These are phyloP conservation scores for Verticillium longisporum DNA, from an alignment of 2,329 filamentous ascomycete genomes.

Conservation along the genomic window DNA sequence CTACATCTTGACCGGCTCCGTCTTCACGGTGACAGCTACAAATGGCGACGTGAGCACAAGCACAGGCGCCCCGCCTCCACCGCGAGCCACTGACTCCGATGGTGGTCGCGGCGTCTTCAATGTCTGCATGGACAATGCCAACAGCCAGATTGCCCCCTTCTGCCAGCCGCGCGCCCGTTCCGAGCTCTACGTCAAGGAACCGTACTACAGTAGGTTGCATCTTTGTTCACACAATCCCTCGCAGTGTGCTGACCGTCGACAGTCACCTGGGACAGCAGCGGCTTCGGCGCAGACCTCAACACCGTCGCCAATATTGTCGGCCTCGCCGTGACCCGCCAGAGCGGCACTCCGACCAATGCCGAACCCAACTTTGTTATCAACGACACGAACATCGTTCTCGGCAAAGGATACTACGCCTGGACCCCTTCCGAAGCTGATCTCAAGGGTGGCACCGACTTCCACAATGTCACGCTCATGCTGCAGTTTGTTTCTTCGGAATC, in stretches of 20 bases:
- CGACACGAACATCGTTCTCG: slow-evolving; percentile 12
- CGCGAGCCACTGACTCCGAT: slow-evolving; percentile 17
- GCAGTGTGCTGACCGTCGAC: neutral
- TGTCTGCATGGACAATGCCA: slow-evolving; percentile 13
- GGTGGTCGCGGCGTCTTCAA: slow-evolving; percentile 20
- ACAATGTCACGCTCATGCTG: slow-evolving; percentile 15
- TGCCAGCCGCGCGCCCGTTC: slow-evolving; percentile 23
- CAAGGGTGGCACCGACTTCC: slow-evolving; percentile 5
- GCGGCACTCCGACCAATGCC: slow-evolving; percentile 1
- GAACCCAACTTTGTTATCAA: slow-evolving; percentile 11
- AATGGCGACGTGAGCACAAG: slow-evolving; percentile 16
- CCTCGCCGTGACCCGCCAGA: slow-evolving; percentile 6
- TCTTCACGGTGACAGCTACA: slow-evolving; percentile 20
- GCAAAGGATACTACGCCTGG: slow-evolving; percentile 22
- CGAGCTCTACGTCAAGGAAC: slow-evolving; percentile 18
- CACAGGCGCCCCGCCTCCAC: slow-evolving; percentile 23
- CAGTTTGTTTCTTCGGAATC: slow-evolving; percentile 12
- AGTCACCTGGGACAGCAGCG: slow-evolving; percentile 25
- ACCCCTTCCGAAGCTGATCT: slow-evolving; percentile 14
- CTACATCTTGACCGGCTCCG: slow-evolving; percentile 17
- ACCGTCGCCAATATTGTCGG: slow-evolving; percentile 13
- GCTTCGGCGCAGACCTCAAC: slow-evolving; percentile 16
- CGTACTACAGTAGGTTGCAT: slow-evolving; percentile 23
- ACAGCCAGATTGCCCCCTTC: slow-evolving; percentile 20
- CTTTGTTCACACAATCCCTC: neutral